These are phyloP conservation scores for Thecaphora thlaspeos DNA, from an alignment of 1,284 basidiomycete genomes.

Conservation along the genomic window DNA sequence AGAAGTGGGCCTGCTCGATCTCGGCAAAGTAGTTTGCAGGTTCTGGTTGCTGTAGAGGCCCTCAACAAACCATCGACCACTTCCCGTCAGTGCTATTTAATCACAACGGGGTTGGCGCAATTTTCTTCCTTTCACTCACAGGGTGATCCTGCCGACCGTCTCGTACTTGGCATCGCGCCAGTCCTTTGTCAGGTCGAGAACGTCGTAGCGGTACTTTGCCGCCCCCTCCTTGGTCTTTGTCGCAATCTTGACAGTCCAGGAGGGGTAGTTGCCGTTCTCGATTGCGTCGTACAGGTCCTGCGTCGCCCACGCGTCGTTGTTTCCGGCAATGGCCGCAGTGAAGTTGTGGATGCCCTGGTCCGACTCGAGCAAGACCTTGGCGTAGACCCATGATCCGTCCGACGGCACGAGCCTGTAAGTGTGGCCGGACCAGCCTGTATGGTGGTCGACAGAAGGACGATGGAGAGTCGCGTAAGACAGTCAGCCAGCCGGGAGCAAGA, in stretches of 20 bases:
- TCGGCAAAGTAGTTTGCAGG: constrained; percentile 66
- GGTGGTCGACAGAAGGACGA: too few relatives aligned
- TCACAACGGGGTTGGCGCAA: too few relatives aligned
- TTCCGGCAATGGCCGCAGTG: constrained; percentile 65
- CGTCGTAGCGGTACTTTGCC: constrained; percentile 82
- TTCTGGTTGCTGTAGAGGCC: too few relatives aligned
- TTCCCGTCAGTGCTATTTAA: too few relatives aligned
- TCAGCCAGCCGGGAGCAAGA: too few relatives aligned
- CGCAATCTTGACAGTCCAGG: constrained; percentile 77
- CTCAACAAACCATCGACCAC: too few relatives aligned
- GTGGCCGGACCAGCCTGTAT: constrained; percentile 91
- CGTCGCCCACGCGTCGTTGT: constrained; percentile 70
- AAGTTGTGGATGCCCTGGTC: constrained; percentile 47
- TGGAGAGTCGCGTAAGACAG: too few relatives aligned
- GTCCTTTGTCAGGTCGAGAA: constrained; percentile 78
- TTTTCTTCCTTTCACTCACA: too few relatives aligned
- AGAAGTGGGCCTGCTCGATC: constrained; percentile 69
- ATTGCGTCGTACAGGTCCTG: constrained; percentile 72
- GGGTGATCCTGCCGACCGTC: constrained; percentile 78
- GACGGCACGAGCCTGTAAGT: constrained; percentile 85
- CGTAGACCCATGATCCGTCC: constrained; percentile 65
- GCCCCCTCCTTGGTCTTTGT: constrained; percentile 86
- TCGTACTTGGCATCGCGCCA: constrained; percentile 66
- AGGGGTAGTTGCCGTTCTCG: constrained; percentile 72
- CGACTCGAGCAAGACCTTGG: constrained; percentile 15